phyloP scores from a whole-genome alignment of 441 rosid genomes.

The Corymbia citriodora region DNA sequence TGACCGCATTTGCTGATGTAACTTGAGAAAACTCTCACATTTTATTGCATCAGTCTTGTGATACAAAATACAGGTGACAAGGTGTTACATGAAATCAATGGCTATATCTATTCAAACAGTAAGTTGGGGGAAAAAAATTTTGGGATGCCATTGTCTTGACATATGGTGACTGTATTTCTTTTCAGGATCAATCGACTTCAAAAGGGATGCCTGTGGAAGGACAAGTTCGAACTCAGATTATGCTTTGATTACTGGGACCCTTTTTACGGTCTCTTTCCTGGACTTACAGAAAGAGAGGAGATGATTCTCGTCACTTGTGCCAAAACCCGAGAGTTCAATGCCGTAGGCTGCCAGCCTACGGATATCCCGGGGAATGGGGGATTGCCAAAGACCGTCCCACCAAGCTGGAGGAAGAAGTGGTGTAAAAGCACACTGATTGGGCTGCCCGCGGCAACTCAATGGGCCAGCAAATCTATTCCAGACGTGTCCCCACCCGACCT shows the following conservation, averaged over 20 bases:
- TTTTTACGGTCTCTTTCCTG: constrained; percentile 46
- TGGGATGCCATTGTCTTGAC: background rate
- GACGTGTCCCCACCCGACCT: constrained; percentile 93
- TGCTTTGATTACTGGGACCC: background rate
- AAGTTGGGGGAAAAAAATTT: background rate
- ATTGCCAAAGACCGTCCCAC: constrained; percentile 98
- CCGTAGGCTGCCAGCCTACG: constrained; percentile 56
- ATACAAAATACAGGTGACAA: background rate
- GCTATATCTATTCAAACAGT: background rate
- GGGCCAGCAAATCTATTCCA: constrained; percentile 97
- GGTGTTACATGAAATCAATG: background rate
- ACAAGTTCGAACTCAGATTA: background rate
- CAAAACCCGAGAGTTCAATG: constrained; percentile 62
- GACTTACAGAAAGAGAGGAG: constrained; percentile 53
- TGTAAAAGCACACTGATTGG: constrained; percentile 76
- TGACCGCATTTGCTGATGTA: background rate
- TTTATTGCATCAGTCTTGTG: background rate
- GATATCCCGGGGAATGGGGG: constrained; percentile 70
- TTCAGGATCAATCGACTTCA: background rate
- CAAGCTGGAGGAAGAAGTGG: constrained; percentile 93
- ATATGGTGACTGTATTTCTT: background rate
- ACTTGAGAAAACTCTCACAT: background rate
- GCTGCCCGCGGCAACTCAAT: constrained; percentile 65
- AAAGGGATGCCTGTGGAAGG: background rate
- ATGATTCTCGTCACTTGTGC: constrained; percentile 55